Percentiles rank a stretch among this genome's conserved stretches.
These are phyloP conservation scores for Lentinula sp. DNA, from an alignment of 768 basidiomycete species.

Conservation along the genomic window DNA sequence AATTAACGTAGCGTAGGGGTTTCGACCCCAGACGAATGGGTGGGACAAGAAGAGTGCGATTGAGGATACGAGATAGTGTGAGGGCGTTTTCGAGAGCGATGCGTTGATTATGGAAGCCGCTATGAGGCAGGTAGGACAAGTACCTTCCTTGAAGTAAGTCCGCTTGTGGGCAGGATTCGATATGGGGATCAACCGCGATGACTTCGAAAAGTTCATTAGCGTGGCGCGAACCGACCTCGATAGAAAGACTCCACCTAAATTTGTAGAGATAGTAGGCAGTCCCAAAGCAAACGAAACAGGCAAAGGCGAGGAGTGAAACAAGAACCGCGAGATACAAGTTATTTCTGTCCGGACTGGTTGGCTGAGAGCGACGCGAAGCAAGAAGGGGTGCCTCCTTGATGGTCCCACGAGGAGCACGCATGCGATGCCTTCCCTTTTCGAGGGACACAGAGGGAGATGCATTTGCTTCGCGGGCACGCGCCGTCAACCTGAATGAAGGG, in stretches of 20 bases:
- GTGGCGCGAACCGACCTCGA: constrained; percentile 10
- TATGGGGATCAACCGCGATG: constrained; percentile 19
- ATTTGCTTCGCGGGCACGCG: constrained; percentile 7
- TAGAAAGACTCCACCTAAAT: constrained; percentile 45
- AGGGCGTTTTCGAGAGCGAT: constrained; percentile 84
- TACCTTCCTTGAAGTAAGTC: constrained; percentile 32
- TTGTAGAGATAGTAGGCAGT: constrained; percentile 59
- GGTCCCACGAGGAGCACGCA: constrained; percentile 36
- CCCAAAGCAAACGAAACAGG: constrained; percentile 47
- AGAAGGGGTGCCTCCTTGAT: constrained; percentile 9
- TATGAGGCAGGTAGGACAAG: constrained; percentile 76
- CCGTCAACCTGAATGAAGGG: constrained; percentile 4
- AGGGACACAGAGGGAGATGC: constrained; percentile 57
- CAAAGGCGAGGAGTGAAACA: constrained; percentile 39
- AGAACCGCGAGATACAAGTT: constrained; percentile 35
- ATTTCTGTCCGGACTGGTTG: constrained; percentile 6
- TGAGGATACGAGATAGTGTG: constrained; percentile 59
- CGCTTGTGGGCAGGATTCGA: constrained; percentile 9
- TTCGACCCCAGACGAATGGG: constrained; percentile 60
- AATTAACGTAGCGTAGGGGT: constrained; percentile 54
- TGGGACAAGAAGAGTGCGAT: constrained; percentile 77
- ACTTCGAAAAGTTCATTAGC: constrained; percentile 28
- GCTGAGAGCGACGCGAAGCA: constrained; percentile 9
- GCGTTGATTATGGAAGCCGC: constrained; percentile 82
- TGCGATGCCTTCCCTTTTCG: constrained; percentile 62